phyloP scores from a whole-genome alignment of 441 rosid genomes.

The Euphorbia corollata region DNA sequence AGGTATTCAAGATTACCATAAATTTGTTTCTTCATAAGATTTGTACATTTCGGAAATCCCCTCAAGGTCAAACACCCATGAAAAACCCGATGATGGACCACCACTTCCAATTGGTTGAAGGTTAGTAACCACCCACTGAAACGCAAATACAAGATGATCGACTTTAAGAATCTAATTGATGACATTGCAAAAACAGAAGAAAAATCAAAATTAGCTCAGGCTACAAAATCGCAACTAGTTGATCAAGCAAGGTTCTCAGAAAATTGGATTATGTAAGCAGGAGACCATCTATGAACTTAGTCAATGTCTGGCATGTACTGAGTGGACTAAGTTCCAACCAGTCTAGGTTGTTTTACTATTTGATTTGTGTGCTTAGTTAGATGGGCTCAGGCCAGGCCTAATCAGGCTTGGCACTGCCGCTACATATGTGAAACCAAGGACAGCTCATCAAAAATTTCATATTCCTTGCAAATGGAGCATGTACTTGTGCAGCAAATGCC shows the following conservation, averaged over 20 bases:
- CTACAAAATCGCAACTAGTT: too few relatives aligned
- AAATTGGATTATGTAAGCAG: neutral
- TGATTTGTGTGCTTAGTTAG: neutral
- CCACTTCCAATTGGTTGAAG: constrained; percentile 40
- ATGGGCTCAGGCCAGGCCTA: too few relatives aligned
- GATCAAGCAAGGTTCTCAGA: neutral
- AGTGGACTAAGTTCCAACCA: neutral
- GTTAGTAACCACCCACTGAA: constrained; percentile 85
- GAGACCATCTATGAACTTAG: neutral
- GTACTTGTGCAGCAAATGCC: neutral
- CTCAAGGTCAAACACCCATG: constrained; percentile 76
- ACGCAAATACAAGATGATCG: constrained; percentile 9
- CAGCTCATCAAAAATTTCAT: too few relatives aligned
- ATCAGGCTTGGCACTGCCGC: too few relatives aligned
- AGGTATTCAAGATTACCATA: constrained; percentile 46
- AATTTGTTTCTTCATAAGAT: constrained; percentile 83
- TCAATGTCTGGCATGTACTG: neutral
- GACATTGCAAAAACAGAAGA: neutral
- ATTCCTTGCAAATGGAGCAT: too few relatives aligned
- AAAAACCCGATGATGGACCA: constrained; percentile 61
- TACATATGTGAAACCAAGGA: too few relatives aligned
- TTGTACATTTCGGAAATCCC: constrained; percentile 75
- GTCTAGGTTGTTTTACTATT: neutral
- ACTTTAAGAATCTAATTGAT: neutral
- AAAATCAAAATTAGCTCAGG: neutral